Base-by-base conservation (phyloP, 2,329 filamentous ascomycete genomes). In the Diaporthe batatas region DNA sequence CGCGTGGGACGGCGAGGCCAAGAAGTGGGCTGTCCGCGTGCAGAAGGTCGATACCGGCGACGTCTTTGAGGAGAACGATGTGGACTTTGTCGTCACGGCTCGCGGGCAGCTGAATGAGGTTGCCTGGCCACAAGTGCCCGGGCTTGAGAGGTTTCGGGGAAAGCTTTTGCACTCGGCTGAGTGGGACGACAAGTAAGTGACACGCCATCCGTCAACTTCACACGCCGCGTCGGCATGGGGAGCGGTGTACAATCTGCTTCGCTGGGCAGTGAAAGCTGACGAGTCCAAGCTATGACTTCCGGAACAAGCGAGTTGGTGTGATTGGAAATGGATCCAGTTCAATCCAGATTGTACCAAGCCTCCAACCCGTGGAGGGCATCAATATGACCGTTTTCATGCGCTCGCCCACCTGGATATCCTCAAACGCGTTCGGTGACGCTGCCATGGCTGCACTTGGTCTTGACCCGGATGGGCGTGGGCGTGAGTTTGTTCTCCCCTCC, bases 251-350 rank as follows among this genome's bases (percentile, higher is more conserved):
- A 11, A 6, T 1, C 6, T 10, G 42, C 32, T 44, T 16, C 2
- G 42, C 18, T 8, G 7, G 34, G 32, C 44, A 21, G 23, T 25
- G 16, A 34, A 29, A 54, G 62, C 69, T 73, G 62, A 73, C 54
- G 4, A 49, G 21, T 18, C 23, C 55, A 54, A 85, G 83, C 29
- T 86, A 84, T 75, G 84, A 87, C 76, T 86, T 86, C 65, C 80
- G 76, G 54, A 82, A 84, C 73, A 88, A 88, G 78, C 80, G 80
- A 69, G 80, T 89, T 21, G 87, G 84, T 10, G 79, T 89, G 6
- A 85, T 89, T 58, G 87, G 87, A n/a, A 86, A 85, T 70, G 87
- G 87, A 16, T 86, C 85, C 25, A 87, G 85, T 75, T 83, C 83
- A 1, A 88, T 88, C 73, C 87, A 89, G 73, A 88, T 89, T 70